Conservation (phyloP, 2,329 filamentous ascomycete genomes). For the Trichoderma pleuroti region DNA sequence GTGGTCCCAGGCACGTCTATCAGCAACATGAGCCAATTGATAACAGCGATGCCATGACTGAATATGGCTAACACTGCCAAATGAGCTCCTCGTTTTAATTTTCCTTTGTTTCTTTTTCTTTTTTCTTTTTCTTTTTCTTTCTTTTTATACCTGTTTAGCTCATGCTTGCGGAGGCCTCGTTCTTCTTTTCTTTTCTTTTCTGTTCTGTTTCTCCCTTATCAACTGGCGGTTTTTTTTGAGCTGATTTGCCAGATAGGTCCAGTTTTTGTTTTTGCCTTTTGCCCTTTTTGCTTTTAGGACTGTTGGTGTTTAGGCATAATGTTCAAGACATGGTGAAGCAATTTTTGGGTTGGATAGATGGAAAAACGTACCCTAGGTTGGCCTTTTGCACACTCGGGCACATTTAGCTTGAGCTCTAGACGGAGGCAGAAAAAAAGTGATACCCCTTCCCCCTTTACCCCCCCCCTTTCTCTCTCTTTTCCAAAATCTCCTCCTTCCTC, state of each 20-base stretch:
- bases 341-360: conserved; percentile 12
- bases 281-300: neutral
- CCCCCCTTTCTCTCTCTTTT: neutral
- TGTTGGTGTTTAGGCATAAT: neutral
- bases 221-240: neutral
- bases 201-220: neutral
- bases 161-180: neutral
- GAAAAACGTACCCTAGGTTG: conserved; percentile 9
- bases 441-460: conserved; percentile 12
- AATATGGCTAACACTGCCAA: conserved; percentile 4
- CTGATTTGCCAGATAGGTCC: conserved; percentile 7
- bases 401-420: conserved; percentile 7
- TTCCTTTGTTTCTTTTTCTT: neutral
- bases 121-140: neutral
- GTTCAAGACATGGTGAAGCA: conserved; percentile 2
- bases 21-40: conserved; percentile 3
- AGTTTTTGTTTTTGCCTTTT: neutral
- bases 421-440: conserved; percentile 16
- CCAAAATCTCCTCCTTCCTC: neutral
- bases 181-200: neutral
- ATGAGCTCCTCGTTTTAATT: neutral
- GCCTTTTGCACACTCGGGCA: conserved; percentile 3
- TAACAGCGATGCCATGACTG: conserved; percentile 21
- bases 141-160: neutral
- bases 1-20: neutral